Evolutionary conservation across 2,329 filamentous ascomycete species (phyloP).

Genomic region (Fusarium acutatum): DNA sequence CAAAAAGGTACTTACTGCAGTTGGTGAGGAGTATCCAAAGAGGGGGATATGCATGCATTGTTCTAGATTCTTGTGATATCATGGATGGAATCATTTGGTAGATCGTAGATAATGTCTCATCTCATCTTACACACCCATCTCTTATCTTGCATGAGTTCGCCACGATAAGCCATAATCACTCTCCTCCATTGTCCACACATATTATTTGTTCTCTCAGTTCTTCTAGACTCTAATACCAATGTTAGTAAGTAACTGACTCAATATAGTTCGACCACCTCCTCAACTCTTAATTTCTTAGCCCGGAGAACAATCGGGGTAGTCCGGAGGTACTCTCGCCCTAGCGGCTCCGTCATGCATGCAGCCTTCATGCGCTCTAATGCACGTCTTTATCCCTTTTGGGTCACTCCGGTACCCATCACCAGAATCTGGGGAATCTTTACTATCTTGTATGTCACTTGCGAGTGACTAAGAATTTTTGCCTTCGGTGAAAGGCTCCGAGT

Average conservation of each 20-base stretch:
- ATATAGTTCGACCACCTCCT: background rate
- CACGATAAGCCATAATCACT: background rate
- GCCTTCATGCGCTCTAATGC: slow-evolving; percentile 25
- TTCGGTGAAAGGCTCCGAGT: slow-evolving; percentile 28
- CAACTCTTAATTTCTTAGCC: background rate
- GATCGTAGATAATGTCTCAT: background rate
- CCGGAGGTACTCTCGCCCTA: slow-evolving; percentile 12
- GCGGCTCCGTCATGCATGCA: slow-evolving; percentile 20
- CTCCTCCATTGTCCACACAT: background rate
- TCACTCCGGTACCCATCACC: slow-evolving; percentile 25
- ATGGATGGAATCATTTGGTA: slow-evolving; percentile 18
- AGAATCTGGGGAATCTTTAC: slow-evolving; percentile 31
- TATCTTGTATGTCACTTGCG: background rate
- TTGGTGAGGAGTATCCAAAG: slow-evolving; percentile 19
- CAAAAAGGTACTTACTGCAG: background rate
- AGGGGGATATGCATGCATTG: slow-evolving; percentile 1
- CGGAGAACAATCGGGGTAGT: slow-evolving; percentile 11
- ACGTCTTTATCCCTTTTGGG: slow-evolving; percentile 29
- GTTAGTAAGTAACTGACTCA: slow-evolving; percentile 2
- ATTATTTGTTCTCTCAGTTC: background rate
- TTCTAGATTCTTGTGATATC: slow-evolving; percentile 13
- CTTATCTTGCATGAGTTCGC: background rate
- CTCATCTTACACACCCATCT: background rate
- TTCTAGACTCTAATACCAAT: background rate
- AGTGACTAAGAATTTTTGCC: slow-evolving; percentile 26